These are phyloP conservation scores for Escallonia rubra DNA, from an alignment of 129 eudicot genomes.

Conservation along the genomic window DNA sequence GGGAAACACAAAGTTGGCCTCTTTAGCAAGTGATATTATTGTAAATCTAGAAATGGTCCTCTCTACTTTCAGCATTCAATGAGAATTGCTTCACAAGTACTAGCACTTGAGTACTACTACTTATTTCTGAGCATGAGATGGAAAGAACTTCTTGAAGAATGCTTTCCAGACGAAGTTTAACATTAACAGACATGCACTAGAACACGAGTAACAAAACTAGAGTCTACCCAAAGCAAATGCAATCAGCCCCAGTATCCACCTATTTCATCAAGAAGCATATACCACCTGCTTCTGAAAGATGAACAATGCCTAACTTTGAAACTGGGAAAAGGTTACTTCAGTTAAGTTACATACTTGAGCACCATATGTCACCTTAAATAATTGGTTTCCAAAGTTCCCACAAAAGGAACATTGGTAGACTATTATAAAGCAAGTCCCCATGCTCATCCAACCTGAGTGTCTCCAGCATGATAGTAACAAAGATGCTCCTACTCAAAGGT, in stretches of 20 bases:
- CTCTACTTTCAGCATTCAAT: too few relatives aligned
- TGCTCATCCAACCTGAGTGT: too few relatives aligned
- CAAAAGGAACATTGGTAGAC: too few relatives aligned
- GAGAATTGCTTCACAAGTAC: too few relatives aligned
- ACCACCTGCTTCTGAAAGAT: not conserved
- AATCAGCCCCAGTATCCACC: too few relatives aligned
- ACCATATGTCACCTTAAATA: not conserved
- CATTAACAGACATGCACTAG: not conserved
- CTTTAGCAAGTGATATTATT: not conserved
- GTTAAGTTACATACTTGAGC: not conserved
- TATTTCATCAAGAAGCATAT: not conserved
- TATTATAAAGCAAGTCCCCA: too few relatives aligned
- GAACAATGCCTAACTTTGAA: not conserved
- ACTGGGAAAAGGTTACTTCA: not conserved
- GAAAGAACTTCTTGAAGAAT: too few relatives aligned
- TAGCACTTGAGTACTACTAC: too few relatives aligned
- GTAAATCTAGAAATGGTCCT: too few relatives aligned
- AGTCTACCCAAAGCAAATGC: too few relatives aligned
- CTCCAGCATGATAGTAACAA: not conserved
- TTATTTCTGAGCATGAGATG: too few relatives aligned
- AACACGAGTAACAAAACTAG: too few relatives aligned
- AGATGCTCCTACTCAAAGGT: slow-evolving; percentile 32
- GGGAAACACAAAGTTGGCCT: not conserved
- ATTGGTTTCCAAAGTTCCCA: not conserved
- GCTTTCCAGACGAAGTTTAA: not conserved